These are phyloP conservation scores for Aleurites moluccanus DNA, from an alignment of 441 rosid genomes.

Conservation along the genomic window DNA sequence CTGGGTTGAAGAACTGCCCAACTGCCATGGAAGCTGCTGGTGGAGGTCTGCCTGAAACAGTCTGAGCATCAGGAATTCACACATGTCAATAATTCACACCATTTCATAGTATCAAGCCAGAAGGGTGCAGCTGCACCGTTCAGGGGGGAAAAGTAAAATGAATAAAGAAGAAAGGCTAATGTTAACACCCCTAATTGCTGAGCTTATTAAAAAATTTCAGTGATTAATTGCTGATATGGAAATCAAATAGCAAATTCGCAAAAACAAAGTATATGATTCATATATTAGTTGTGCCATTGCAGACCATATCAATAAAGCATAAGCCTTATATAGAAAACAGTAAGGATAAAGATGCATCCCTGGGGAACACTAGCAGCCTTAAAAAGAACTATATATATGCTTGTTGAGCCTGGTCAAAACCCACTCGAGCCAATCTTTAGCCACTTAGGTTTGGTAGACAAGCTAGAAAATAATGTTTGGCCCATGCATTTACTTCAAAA, in stretches of 20 bases:
- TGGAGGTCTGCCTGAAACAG: slow-evolving; percentile 92
- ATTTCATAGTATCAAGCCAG: slow-evolving; percentile 15
- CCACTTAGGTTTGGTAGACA: background rate
- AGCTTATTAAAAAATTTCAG: background rate
- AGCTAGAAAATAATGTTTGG: background rate
- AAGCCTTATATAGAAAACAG: background rate
- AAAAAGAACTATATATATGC: background rate
- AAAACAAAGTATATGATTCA: background rate
- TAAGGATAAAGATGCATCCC: background rate
- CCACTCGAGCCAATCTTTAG: background rate
- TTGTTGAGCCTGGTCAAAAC: background rate
- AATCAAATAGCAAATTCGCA: background rate
- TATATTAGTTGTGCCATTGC: background rate
- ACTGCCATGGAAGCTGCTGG: slow-evolving; percentile 98
- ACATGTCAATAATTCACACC: slow-evolving; percentile 29
- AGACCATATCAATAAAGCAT: background rate
- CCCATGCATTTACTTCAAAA: background rate
- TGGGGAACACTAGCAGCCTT: background rate
- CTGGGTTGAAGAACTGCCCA: slow-evolving; percentile 94
- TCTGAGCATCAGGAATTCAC: slow-evolving; percentile 56
- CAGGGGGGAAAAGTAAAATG: slow-evolving; percentile 14
- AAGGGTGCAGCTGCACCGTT: slow-evolving; percentile 5
- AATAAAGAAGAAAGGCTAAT: slow-evolving; percentile 11
- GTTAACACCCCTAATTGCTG: background rate
- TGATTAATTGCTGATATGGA: background rate